A percentile compares a stretch with the other conserved stretches of the same genome.
These are phyloP conservation scores for Lactarius indigo DNA, from an alignment of 768 basidiomycete species.

Conservation along the genomic window DNA sequence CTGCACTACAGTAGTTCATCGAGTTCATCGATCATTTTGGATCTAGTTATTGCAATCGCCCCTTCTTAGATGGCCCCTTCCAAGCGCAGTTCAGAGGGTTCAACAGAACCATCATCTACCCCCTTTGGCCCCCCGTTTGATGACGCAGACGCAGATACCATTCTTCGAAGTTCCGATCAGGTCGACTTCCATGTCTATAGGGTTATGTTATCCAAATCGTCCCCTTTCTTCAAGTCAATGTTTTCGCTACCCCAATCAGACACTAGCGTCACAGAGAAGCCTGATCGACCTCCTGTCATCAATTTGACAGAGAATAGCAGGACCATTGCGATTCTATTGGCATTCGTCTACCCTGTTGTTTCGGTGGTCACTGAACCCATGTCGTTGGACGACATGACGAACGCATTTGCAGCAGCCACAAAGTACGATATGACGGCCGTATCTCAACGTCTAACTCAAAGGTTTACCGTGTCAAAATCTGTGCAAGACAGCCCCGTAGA, in stretches of 20 bases:
- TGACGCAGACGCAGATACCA: background rate
- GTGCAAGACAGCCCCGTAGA: background rate
- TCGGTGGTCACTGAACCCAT: too few relatives aligned
- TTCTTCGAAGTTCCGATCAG: constrained; percentile 7
- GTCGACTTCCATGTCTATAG: constrained; percentile 11
- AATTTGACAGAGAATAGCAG: background rate
- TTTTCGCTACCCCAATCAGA: background rate
- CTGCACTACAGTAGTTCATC: too few relatives aligned
- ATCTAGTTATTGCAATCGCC: too few relatives aligned
- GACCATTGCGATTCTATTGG: background rate
- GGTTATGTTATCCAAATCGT: constrained; percentile 11
- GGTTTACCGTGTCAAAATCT: background rate
- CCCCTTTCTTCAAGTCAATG: constrained; percentile 5
- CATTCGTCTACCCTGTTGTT: background rate
- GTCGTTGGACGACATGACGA: background rate
- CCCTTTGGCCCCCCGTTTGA: background rate
- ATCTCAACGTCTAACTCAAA: background rate
- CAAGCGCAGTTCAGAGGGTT: too few relatives aligned
- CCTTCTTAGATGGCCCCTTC: too few relatives aligned
- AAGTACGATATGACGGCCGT: background rate
- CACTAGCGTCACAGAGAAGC: background rate
- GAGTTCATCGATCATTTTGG: too few relatives aligned
- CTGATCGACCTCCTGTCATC: background rate
- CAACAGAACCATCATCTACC: background rate
- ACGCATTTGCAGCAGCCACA: background rate